Evolutionary conservation across 768 basidiomycete species (phyloP).

Genomic region (Suillus weaverae): DNA sequence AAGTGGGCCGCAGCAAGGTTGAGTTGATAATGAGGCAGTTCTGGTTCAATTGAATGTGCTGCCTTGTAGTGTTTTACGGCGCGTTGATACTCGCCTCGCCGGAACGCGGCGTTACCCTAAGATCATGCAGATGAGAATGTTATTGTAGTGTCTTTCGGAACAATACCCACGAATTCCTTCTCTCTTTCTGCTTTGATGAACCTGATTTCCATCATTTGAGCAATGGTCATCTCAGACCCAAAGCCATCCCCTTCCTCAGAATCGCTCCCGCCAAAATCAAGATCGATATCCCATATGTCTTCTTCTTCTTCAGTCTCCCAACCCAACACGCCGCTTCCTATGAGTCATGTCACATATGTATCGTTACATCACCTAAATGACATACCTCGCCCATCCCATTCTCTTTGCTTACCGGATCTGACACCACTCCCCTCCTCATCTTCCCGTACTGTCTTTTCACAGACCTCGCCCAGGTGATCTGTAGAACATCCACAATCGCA

Average conservation of each 20-base stretch:
- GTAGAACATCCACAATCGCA: conserved; percentile 82
- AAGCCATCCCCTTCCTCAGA: conserved; percentile 49
- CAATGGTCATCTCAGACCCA: conserved; percentile 58
- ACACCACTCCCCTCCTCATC: conserved; percentile 64
- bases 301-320: conserved; percentile 80
- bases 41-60: conserved; percentile 66
- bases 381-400: conserved; percentile 73
- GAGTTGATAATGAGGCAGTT: conserved; percentile 73
- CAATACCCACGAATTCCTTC: conserved; percentile 58
- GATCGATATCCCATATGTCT: conserved; percentile 71
- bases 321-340: conserved; percentile 60
- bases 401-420: conserved; percentile 63
- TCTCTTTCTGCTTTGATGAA: conserved; percentile 69
- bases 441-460: conserved; percentile 68
- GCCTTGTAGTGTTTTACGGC: conserved; percentile 61
- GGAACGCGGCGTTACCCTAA: conserved; percentile 71
- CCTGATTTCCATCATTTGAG: conserved; percentile 73
- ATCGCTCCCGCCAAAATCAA: conserved; percentile 62
- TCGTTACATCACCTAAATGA: neutral
- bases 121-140: conserved; percentile 12
- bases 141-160: neutral
- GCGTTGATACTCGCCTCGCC: conserved; percentile 53
- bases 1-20: conserved; percentile 76
- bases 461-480: conserved; percentile 75
- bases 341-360: neutral